Evolutionary conservation across 257 asterid species (phyloP).

Genomic region (Solanum pinnatisectum): DNA sequence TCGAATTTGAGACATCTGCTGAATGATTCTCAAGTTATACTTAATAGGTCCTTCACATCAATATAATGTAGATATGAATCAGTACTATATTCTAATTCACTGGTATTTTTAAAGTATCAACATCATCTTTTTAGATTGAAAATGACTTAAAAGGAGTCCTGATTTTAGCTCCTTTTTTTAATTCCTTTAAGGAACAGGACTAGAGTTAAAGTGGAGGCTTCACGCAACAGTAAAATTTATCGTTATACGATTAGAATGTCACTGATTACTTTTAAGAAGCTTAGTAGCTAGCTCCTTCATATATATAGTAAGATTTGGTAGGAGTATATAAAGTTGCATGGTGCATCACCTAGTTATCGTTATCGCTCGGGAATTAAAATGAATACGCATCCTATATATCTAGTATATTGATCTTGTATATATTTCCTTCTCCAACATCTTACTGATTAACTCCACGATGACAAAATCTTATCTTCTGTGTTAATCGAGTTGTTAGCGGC

Average conservation of each 20-base stretch:
- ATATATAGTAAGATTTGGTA: not conserved
- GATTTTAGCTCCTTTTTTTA: not conserved
- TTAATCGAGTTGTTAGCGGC: not conserved
- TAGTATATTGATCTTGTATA: not conserved
- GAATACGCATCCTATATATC: not conserved
- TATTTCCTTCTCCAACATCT: not conserved
- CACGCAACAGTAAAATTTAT: not conserved
- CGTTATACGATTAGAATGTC: not conserved
- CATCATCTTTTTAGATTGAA: not conserved
- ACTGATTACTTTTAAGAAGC: not conserved
- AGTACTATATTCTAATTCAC: not conserved
- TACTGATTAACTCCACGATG: not conserved
- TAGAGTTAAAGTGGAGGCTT: not conserved
- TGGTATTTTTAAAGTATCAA: not conserved
- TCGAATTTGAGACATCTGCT: too few species aligned
- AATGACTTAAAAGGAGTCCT: not conserved
- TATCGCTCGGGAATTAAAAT: not conserved
- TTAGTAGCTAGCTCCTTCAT: not conserved
- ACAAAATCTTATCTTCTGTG: not conserved
- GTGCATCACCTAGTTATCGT: not conserved
- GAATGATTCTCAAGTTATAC: not conserved
- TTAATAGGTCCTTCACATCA: not conserved
- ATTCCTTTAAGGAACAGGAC: not conserved
- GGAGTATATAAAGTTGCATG: not conserved
- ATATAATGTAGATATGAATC: not conserved